Evolutionary conservation across 2,329 filamentous ascomycete genomes (phyloP), one percentile per base, ranked within the genome.

Genomic region (Dactylonectria macrodidyma): DNA sequence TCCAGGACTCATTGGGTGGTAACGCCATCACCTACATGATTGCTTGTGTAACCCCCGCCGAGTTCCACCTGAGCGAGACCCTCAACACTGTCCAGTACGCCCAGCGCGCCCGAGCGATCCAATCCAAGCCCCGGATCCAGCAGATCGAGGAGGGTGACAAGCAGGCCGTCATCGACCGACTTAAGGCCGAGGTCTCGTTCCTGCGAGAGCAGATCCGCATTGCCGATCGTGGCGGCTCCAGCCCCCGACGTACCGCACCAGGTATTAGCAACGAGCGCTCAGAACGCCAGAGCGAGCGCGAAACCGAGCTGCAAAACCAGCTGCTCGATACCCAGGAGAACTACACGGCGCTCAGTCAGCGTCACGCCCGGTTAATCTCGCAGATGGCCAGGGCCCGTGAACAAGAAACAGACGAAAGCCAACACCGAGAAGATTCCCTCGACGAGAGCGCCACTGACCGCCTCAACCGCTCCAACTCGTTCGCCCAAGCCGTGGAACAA

Each of bases 1-100:
- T 99, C 19, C 96, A 99, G 84, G 96, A 99, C 81, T 99, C 96
- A 0, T 87, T 99, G 5, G 96, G 96, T 65, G 96, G 96, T 5
- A 98, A 97, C 79, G 96, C 96, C 41, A 97, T 98, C 78, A 99
- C 96, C 1, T 99, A 98, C 83, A 98, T 99, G 96, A 96, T 99
- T 83, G 96, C 96, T 9, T 99, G 96, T 82, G 95, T 99, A 34
- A 99, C 95, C 1, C 95, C 95, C 0, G 94, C 95, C 14, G 95
- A 98, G 79, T 99, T 99, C 78, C 96, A 99, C 80, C 86, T 99
- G 51, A 98, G 95, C 83, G 96, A 99, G 83, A 98, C 97, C 0
- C 85, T 99, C 65, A 99, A 99, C 80, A 99, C 96, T 0, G 94
- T 99, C 24, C 93, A 98, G 80, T 99, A 99, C 82, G 96, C 96